These are phyloP conservation scores for Lentinula edodes DNA, from an alignment of 768 basidiomycete species.

Conservation along the genomic window DNA sequence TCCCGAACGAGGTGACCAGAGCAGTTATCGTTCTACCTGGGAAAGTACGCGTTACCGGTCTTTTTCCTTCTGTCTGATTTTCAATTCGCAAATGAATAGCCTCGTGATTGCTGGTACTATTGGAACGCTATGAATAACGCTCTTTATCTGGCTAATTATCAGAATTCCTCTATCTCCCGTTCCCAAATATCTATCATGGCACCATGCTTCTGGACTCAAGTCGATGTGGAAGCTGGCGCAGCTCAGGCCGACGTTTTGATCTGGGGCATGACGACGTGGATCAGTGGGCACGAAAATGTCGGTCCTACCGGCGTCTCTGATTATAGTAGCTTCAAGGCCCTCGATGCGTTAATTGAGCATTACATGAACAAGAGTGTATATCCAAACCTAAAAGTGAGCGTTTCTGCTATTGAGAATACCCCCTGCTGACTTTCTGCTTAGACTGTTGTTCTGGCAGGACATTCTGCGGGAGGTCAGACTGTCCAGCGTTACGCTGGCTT, in stretches of 20 bases:
- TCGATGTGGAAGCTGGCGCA: conserved; percentile 3
- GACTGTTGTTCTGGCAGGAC: conserved; percentile 8
- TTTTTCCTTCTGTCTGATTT: not conserved
- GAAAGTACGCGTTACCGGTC: not conserved
- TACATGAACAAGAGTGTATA: conserved; percentile 6
- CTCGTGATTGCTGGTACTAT: conserved; percentile 10
- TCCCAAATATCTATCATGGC: conserved; percentile 9
- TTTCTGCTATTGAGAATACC: not conserved
- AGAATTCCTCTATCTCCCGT: not conserved
- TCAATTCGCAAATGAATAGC: not conserved
- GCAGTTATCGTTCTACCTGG: conserved; percentile 8
- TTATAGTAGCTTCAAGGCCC: conserved; percentile 3
- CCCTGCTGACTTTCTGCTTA: not conserved
- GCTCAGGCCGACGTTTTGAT: not conserved
- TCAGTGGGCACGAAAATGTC: conserved; percentile 6
- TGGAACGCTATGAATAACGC: conserved; percentile 8
- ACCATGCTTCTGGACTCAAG: conserved; percentile 7
- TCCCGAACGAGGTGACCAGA: conserved; percentile 5
- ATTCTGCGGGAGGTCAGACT: conserved; percentile 8
- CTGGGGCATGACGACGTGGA: conserved; percentile 7
- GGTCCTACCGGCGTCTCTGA: not conserved
- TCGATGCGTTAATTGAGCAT: conserved; percentile 5
- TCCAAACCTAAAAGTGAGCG: not conserved
- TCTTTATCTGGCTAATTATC: not conserved
- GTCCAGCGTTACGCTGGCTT: conserved; percentile 7